Evolutionary conservation across 2,329 filamentous ascomycete genomes (phyloP).

Genomic region (Fusarium drepaniforme): DNA sequence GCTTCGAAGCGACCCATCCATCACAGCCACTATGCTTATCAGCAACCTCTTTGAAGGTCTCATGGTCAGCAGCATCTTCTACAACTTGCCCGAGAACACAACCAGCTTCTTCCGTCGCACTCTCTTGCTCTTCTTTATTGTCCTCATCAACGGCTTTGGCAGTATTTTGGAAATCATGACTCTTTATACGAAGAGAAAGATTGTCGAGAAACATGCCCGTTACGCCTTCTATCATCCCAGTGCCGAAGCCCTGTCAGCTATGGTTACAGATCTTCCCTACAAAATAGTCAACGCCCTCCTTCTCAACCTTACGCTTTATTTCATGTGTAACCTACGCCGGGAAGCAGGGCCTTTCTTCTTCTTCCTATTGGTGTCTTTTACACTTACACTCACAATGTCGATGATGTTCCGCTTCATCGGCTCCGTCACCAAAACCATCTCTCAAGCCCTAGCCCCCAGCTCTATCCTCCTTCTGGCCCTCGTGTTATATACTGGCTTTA

Average conservation of each 20-base stretch:
- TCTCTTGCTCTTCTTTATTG: conserved; percentile 34
- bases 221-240: conserved; percentile 51
- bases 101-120: conserved; percentile 14
- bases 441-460: conserved; percentile 40
- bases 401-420: conserved; percentile 65
- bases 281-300: conserved; percentile 53
- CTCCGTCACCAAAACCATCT: conserved; percentile 39
- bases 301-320: conserved; percentile 63
- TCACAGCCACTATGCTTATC: conserved; percentile 31
- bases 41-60: conserved; percentile 32
- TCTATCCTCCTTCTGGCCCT: conserved; percentile 47
- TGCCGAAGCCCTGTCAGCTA: conserved; percentile 40
- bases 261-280: conserved; percentile 39
- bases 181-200: conserved; percentile 44
- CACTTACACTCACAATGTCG: conserved; percentile 71
- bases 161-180: conserved; percentile 43
- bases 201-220: conserved; percentile 50
- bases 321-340: conserved; percentile 74
- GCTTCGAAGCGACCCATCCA: conserved; percentile 21
- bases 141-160: conserved; percentile 39
- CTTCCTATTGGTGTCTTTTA: conserved; percentile 61
- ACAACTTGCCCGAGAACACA: conserved; percentile 25
- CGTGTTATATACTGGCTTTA: conserved; percentile 64
- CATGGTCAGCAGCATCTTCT: conserved; percentile 31
- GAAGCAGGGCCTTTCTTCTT: conserved; percentile 63